These are phyloP conservation scores for Conoideocrella luteorostrata DNA, from an alignment of 2,329 filamentous ascomycete genomes.

Conservation along the genomic window DNA sequence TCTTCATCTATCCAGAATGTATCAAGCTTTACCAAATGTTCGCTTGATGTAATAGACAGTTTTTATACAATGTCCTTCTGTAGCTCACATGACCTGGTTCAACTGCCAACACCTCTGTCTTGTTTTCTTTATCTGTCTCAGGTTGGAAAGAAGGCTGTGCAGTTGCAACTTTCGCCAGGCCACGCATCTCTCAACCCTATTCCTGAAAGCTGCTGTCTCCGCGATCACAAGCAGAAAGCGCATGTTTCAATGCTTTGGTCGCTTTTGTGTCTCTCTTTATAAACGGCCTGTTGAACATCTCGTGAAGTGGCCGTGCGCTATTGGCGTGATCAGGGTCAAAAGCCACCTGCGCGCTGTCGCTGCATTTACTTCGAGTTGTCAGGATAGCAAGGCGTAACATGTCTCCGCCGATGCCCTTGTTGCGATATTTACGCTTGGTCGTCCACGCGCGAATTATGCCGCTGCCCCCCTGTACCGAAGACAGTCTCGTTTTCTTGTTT, in stretches of 20 bases:
- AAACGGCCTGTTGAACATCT: conserved; percentile 53
- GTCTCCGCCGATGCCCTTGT: conserved; percentile 63
- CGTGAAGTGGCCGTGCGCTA: conserved; percentile 50
- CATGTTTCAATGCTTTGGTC: conserved; percentile 33
- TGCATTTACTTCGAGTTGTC: conserved; percentile 56
- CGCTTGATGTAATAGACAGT: no score
- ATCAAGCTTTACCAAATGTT: no score
- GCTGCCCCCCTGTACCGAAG: conserved; percentile 40
- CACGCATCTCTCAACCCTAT: no score
- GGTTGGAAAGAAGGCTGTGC: no score
- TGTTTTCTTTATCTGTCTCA: no score
- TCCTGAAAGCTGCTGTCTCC: conserved; percentile 9
- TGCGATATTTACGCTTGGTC: conserved; percentile 61
- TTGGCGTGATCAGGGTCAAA: conserved; percentile 77
- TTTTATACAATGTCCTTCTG: no score
- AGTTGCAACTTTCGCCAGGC: no score
- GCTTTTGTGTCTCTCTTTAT: conserved; percentile 49
- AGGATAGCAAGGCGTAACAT: conserved; percentile 66
- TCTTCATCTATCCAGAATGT: no score
- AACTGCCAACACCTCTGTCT: no score
- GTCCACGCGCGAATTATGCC: conserved; percentile 77
- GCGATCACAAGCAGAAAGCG: conserved; percentile 15
- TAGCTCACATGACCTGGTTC: no score
- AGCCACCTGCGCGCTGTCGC: conserved; percentile 52
- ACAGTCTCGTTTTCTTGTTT: conserved; percentile 2